phyloP scores from a whole-genome alignment of 148 eudicot genomes.

The Heliamphora exappendiculata region DNA sequence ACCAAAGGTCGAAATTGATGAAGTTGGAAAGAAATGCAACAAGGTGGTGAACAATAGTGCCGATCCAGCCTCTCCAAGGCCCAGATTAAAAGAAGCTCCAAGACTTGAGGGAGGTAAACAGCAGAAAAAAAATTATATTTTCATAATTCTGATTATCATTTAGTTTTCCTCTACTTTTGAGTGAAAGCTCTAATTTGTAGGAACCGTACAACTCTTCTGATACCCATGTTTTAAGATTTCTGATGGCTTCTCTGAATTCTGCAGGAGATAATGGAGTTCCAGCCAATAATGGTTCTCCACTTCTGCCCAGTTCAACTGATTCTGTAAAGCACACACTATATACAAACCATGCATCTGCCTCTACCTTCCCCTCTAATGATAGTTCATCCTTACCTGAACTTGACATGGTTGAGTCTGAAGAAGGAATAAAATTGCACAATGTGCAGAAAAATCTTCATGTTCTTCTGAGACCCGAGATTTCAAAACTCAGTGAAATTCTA shows the following conservation, averaged over 20 bases:
- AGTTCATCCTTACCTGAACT: constrained; percentile 5
- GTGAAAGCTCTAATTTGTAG: neutral
- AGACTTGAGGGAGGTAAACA: neutral
- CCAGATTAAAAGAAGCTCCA: neutral
- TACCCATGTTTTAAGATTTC: neutral
- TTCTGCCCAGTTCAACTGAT: constrained; percentile 8
- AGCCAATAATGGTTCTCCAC: neutral
- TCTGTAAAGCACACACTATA: neutral
- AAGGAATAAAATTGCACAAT: constrained; percentile 20
- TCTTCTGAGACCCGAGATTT: constrained; percentile 34
- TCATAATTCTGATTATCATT: neutral
- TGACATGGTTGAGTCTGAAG: constrained; percentile 13
- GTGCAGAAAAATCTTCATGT: constrained; percentile 38
- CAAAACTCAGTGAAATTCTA: constrained; percentile 43
- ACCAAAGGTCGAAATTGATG: constrained; percentile 3
- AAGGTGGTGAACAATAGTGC: constrained; percentile 10
- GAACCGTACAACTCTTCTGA: neutral
- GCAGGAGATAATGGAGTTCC: constrained; percentile 20
- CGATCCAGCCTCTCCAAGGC: constrained; percentile 9
- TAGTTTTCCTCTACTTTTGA: neutral
- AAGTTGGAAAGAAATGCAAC: constrained; percentile 10
- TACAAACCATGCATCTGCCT: constrained; percentile 1
- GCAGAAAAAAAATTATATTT: neutral
- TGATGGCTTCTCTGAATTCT: constrained; percentile 1
- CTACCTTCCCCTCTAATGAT: neutral